phyloP scores from a whole-genome alignment of 139 green algal species.

The Ettlia oleoabundans region DNA sequence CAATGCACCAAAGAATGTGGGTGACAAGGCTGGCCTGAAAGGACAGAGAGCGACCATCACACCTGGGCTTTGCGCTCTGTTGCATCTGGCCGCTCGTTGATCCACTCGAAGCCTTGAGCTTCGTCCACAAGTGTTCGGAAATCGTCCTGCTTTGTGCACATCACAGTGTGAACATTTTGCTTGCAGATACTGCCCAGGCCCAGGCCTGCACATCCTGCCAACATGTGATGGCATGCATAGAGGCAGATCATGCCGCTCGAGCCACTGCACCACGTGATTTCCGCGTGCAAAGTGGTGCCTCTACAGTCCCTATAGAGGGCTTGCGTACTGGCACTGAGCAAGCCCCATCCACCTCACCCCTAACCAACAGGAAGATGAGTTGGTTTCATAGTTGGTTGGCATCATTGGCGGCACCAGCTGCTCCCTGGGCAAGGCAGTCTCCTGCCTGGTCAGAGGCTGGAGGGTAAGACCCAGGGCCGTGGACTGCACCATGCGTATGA shows the following conservation, averaged over 20 bases:
- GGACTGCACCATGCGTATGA: not conserved
- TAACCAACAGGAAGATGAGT: constrained; percentile 13
- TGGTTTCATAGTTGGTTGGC: constrained; percentile 18
- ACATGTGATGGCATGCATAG: too few species aligned
- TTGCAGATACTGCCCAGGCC: too few species aligned
- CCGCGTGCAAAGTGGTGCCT: too few species aligned
- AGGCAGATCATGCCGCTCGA: too few species aligned
- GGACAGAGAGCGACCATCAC: too few species aligned
- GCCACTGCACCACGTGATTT: too few species aligned
- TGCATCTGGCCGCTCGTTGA: constrained; percentile 13
- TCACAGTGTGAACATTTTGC: too few species aligned
- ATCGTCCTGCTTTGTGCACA: constrained; percentile 24
- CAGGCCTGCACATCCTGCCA: too few species aligned
- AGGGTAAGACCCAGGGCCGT: not conserved
- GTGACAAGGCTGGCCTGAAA: too few species aligned
- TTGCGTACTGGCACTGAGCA: not conserved
- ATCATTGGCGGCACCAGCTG: constrained; percentile 3
- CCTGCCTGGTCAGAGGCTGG: not conserved
- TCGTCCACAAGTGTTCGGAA: not conserved
- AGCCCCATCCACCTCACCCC: not conserved
- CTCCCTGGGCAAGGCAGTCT: not conserved
- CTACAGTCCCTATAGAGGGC: too few species aligned
- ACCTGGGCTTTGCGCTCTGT: constrained; percentile 15
- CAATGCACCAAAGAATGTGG: too few species aligned
- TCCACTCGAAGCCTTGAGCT: constrained; percentile 8